phyloP scores from a whole-genome alignment of 768 basidiomycete species.

The Lactarius sp. region DNA sequence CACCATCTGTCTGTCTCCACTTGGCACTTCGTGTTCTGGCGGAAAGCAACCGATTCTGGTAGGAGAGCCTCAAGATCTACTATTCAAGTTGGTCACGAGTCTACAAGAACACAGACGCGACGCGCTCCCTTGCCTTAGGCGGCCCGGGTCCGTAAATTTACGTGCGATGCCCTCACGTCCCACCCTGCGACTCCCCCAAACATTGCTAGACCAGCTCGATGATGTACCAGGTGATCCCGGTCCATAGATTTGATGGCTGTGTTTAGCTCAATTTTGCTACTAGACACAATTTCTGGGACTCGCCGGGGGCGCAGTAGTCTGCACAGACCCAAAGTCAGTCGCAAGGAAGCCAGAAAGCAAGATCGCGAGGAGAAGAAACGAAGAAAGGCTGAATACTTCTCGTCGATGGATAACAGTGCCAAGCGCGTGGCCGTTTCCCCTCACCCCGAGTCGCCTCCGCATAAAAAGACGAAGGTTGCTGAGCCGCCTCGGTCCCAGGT shows the following conservation, averaged over 20 bases:
- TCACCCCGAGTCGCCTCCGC: constrained; percentile 42
- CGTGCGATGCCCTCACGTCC: constrained; percentile 2
- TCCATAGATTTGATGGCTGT: neutral
- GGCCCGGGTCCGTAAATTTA: no score
- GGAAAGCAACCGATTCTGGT: no score
- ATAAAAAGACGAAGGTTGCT: constrained; percentile 44
- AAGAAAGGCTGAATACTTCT: constrained; percentile 58
- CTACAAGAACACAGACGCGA: no score
- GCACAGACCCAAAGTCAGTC: constrained; percentile 31
- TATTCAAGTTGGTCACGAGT: no score
- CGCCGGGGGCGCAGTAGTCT: constrained; percentile 4
- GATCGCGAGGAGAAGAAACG: constrained; percentile 55
- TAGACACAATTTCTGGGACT: neutral
- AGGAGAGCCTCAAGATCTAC: no score
- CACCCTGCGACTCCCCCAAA: constrained; percentile 18
- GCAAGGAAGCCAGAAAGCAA: constrained; percentile 64
- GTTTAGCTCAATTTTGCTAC: neutral
- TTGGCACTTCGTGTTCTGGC: no score
- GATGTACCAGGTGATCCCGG: constrained; percentile 10
- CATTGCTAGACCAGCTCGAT: constrained; percentile 17
- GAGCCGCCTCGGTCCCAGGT: neutral
- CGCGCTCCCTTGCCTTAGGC: no score
- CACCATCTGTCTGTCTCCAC: no score
- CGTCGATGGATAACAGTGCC: constrained; percentile 31
- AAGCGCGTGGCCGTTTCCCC: constrained; percentile 42